A percentile compares a stretch with the other conserved stretches of the same genome.
These are phyloP conservation scores for Ascochyta lentis DNA, from an alignment of 2,329 filamentous ascomycete species.

Conservation along the genomic window DNA sequence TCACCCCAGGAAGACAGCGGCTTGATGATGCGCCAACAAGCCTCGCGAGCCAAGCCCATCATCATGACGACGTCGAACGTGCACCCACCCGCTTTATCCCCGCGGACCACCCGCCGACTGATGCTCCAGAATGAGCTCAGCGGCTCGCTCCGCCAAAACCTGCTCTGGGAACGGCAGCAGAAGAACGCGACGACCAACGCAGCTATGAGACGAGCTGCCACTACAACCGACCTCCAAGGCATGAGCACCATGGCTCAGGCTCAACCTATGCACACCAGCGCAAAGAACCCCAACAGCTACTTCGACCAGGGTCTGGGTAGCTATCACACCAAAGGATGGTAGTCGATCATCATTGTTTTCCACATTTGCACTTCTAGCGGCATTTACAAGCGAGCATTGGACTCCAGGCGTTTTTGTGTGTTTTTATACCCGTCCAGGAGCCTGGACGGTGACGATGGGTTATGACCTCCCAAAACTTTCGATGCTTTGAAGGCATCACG, in stretches of 20 bases:
- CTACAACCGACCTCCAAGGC: slow-evolving; percentile 85
- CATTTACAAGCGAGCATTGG: slow-evolving; percentile 45
- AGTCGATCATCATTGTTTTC: slow-evolving; percentile 37
- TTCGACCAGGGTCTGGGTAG: slow-evolving; percentile 79
- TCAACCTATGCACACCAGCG: slow-evolving; percentile 52
- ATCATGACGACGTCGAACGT: slow-evolving; percentile 72
- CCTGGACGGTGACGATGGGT: slow-evolving; percentile 35
- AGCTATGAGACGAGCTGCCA: slow-evolving; percentile 62
- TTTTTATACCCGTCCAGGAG: slow-evolving; percentile 21
- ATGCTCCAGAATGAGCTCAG: slow-evolving; percentile 96
- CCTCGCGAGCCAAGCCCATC: slow-evolving; percentile 81
- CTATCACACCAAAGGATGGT: slow-evolving; percentile 89
- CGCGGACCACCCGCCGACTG: slow-evolving; percentile 87
- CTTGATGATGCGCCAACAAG: slow-evolving; percentile 64
- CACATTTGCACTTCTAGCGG: slow-evolving; percentile 46
- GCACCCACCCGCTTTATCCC: slow-evolving; percentile 81
- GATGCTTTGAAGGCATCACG: slow-evolving; percentile 43
- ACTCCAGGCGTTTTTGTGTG: slow-evolving; percentile 38
- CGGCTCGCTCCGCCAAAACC: slow-evolving; percentile 86
- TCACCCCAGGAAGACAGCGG: slow-evolving; percentile 60
- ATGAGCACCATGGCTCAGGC: slow-evolving; percentile 74
- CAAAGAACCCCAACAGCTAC: slow-evolving; percentile 74
- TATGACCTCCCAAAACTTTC: slow-evolving; percentile 42
- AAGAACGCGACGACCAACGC: slow-evolving; percentile 89
- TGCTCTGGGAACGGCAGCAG: slow-evolving; percentile 94